Percentiles rank a stretch among this genome's conserved stretches.
These are phyloP conservation scores for Isatis tinctoria DNA, from an alignment of 345 rosid species.

Conservation along the genomic window DNA sequence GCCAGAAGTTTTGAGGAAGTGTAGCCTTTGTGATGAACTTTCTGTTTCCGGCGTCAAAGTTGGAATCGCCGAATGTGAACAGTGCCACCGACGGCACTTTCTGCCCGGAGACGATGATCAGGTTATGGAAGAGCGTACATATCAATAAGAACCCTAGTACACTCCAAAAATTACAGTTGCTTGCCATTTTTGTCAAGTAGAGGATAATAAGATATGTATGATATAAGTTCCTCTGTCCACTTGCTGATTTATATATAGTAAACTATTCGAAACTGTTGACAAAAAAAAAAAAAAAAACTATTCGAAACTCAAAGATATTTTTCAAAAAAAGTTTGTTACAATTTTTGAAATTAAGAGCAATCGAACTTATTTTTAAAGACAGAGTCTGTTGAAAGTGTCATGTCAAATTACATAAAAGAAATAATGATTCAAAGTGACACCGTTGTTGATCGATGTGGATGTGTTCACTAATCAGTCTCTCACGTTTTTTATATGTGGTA, in stretches of 20 bases:
- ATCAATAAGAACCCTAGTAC: neutral
- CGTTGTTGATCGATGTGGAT: too few relatives aligned
- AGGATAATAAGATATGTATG: neutral
- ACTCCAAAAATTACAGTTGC: neutral
- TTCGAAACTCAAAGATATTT: too few relatives aligned
- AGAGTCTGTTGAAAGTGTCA: neutral
- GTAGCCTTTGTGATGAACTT: neutral
- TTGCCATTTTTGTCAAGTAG: neutral
- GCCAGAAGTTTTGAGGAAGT: constrained; percentile 20
- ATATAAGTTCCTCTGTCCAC: neutral
- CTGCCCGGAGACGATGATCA: neutral
- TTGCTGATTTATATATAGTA: neutral
- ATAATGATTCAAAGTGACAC: too few relatives aligned
- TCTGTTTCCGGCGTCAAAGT: constrained; percentile 28
- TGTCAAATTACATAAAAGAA: too few relatives aligned
- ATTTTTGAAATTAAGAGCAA: neutral
- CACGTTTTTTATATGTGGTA: too few relatives aligned
- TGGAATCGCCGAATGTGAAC: constrained; percentile 31
- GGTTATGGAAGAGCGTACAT: neutral
- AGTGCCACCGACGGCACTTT: constrained; percentile 17
- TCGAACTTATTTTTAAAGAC: neutral
- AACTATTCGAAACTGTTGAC: neutral
- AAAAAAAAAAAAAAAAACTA: too few relatives aligned
- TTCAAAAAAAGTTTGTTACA: neutral
- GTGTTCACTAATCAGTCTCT: too few relatives aligned